Evolutionary conservation across 2,329 filamentous ascomycete species (phyloP).

Genomic region (Paraconiothyrium brasiliense): DNA sequence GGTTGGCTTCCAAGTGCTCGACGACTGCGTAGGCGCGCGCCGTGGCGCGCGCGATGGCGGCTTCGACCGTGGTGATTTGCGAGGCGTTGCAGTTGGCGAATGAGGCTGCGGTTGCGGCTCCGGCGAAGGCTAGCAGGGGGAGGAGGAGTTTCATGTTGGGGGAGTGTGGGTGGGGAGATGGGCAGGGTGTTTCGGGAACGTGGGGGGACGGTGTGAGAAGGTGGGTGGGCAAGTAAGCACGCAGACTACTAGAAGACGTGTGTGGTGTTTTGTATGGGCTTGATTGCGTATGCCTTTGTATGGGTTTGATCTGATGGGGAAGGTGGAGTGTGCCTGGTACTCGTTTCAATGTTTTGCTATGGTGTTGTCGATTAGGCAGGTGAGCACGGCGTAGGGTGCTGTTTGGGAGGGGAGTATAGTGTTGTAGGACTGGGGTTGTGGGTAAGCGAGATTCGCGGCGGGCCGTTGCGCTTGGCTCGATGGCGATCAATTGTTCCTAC

Average conservation of each 20-base stretch:
- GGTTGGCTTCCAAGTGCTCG: constrained; percentile 8
- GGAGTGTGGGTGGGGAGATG: not conserved
- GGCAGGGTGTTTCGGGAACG: not conserved
- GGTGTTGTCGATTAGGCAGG: not conserved
- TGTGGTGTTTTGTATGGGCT: not conserved
- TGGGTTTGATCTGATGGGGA: too few species aligned
- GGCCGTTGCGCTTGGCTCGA: not conserved
- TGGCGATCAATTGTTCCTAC: not conserved
- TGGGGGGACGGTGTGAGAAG: not conserved
- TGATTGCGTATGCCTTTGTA: not conserved
- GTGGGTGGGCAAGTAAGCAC: too few species aligned
- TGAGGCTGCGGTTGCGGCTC: not conserved
- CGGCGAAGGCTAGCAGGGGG: not conserved
- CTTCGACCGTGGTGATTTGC: constrained; percentile 7
- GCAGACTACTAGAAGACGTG: too few species aligned
- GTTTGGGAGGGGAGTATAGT: not conserved
- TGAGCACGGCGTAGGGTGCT: not conserved
- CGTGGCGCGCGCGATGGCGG: constrained; percentile 4
- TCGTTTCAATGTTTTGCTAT: not conserved
- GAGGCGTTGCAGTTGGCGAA: not conserved
- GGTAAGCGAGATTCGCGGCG: not conserved
- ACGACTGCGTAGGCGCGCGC: constrained; percentile 1
- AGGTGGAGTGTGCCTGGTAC: too few species aligned
- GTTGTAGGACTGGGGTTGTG: not conserved
- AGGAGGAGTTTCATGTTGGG: not conserved